Evolutionary conservation across 495 filamentous ascomycete species (phyloP).

Genomic region (Neurospora sp.): DNA sequence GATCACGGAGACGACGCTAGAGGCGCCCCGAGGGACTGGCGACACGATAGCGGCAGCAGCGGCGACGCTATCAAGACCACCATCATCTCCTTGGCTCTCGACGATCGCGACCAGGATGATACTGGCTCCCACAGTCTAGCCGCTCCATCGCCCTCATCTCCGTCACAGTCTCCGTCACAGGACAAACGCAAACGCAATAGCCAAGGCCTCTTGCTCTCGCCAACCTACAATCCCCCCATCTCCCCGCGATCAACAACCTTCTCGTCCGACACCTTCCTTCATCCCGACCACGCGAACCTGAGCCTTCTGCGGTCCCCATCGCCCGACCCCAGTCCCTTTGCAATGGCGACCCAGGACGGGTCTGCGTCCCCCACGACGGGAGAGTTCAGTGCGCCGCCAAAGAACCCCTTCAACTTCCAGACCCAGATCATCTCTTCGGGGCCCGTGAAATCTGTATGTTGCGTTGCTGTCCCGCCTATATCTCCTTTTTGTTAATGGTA

Average conservation of each 20-base stretch:
- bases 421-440: slow-evolving; percentile 67
- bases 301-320: slow-evolving; percentile 9
- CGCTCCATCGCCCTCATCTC: background rate
- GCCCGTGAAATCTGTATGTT: slow-evolving; percentile 71
- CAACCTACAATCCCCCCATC: background rate
- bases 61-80: background rate
- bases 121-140: slow-evolving; percentile 3
- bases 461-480: background rate
- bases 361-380: slow-evolving; percentile 8
- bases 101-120: slow-evolving; percentile 8
- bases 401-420: slow-evolving; percentile 86
- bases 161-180: background rate
- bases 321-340: slow-evolving; percentile 16
- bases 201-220: background rate
- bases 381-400: slow-evolving; percentile 23
- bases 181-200: background rate
- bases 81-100: slow-evolving; percentile 5
- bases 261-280: slow-evolving; percentile 6
- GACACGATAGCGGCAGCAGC: background rate
- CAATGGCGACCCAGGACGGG: slow-evolving; percentile 26
- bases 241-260: slow-evolving; percentile 5
- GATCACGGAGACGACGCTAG: slow-evolving; percentile 2
- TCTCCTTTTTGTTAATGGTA: background rate
- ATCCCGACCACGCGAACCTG: slow-evolving; percentile 9
- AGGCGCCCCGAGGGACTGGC: background rate